These are phyloP conservation scores for Candida glaebosa DNA, from an alignment of 805 yeast genomes.

Conservation along the genomic window DNA sequence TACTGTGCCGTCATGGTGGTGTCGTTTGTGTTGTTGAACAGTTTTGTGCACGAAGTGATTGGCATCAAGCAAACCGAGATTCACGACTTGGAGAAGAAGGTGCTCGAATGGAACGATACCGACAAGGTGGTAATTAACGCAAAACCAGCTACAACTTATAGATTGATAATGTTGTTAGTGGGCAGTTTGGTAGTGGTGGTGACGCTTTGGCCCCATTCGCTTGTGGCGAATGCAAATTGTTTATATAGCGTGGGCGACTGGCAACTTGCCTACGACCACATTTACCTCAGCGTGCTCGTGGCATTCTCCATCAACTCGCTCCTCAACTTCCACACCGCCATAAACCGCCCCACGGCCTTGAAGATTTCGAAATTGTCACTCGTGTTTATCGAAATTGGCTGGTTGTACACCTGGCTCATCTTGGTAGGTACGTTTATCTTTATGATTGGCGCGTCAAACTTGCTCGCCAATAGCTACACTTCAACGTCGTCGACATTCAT, in stretches of 20 bases:
- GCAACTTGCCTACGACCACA: slow-evolving; percentile 23
- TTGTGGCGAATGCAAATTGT: not conserved
- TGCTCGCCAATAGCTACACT: slow-evolving; percentile 15
- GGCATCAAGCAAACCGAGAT: not conserved
- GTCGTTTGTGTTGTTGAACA: not conserved
- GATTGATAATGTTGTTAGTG: not conserved
- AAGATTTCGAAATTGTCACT: slow-evolving; percentile 14
- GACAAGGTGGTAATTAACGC: not conserved
- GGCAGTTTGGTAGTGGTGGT: not conserved
- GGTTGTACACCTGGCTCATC: slow-evolving; percentile 20
- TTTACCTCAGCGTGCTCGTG: slow-evolving; percentile 15
- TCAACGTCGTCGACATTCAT: slow-evolving; percentile 1
- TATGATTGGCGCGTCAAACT: slow-evolving; percentile 18
- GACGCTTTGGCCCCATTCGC: not conserved
- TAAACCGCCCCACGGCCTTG: slow-evolving; percentile 12
- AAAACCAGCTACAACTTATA: not conserved
- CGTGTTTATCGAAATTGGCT: slow-evolving; percentile 17
- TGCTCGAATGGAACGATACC: not conserved
- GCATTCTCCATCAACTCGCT: slow-evolving; percentile 12
- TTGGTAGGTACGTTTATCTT: slow-evolving; percentile 10
- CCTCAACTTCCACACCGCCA: slow-evolving; percentile 10
- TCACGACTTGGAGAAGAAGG: not conserved
- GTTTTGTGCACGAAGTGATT: not conserved
- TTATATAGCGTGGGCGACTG: not conserved
- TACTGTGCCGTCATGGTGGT: not conserved